Evolutionary conservation across 768 basidiomycete species (phyloP), one percentile per base, ranked within the genome.

Genomic region (Tephrocybe sp.): DNA sequence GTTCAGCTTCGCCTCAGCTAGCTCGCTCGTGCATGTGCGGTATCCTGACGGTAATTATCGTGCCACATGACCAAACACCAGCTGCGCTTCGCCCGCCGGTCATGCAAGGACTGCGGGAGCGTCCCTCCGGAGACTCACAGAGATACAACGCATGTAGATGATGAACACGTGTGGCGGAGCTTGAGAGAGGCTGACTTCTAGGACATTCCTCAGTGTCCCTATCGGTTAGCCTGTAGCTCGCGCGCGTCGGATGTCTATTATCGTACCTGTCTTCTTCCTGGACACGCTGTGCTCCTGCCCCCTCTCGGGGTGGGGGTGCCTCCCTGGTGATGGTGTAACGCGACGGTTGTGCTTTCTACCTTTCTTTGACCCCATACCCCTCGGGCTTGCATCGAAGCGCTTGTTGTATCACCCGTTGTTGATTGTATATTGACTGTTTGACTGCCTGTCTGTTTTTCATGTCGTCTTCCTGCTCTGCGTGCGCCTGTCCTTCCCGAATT

Each of bases 231-330:
- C 37, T 18, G n/a, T 18, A 8, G 10, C 6, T 64, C 49, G 53
- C 65, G 72, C 70, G 70, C 69, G 71, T 73, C 69, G 70, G 73
- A 70, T 54, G 71, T 71, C 72, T 70, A 51, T 51, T 70, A 51
- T 51, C 3, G 18, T 69, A 66, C 74, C 78, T 80, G 78, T 77
- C 72, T 73, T 58, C 57, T 64, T 73, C 71, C 73, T 72, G 75
- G 75, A 74, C 67, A 74, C 66, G 66, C 65, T 66, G 61, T 62
- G 61, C 67, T 66, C 73, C 68, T 61, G 13, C 67, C 59, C 56
- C 58, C 56, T 64, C 44, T 53, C 50, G 55, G 61, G 62, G 65
- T 62, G 61, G 65, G 62, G 67, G 66, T 59, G 63, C 63, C 15
- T 15, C 11, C 16, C 22, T 71, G 69, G 66, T 69, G 64, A 66